phyloP scores from a whole-genome alignment of 148 eudicot species.

The Selenicereus undatus region DNA sequence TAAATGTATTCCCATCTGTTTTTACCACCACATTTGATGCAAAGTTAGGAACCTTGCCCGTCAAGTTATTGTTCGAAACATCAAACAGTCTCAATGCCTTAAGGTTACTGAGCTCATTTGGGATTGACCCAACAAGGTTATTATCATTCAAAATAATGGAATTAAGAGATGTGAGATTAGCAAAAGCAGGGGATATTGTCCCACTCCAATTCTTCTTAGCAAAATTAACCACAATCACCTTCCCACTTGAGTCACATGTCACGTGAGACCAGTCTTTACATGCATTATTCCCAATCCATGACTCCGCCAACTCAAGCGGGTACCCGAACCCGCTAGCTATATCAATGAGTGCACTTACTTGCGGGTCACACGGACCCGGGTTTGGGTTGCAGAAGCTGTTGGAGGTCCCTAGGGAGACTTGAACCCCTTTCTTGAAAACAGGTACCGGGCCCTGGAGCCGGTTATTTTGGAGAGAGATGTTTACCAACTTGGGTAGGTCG shows the following conservation, averaged over 20 bases:
- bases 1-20: constrained; percentile 29
- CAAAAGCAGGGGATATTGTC: constrained; percentile 36
- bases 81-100: constrained; percentile 27
- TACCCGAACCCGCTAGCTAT: constrained; percentile 29
- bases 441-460: constrained; percentile 42
- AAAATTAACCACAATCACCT: constrained; percentile 33
- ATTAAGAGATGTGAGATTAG: constrained; percentile 37
- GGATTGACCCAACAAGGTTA: constrained; percentile 35
- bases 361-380: constrained; percentile 41
- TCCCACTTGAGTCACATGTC: constrained; percentile 31
- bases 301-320: constrained; percentile 29
- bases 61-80: constrained; percentile 40
- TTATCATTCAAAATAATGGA: constrained; percentile 35
- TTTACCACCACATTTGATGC: constrained; percentile 15
- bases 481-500: constrained; percentile 24
- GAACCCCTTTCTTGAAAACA: constrained; percentile 20
- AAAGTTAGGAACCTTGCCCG: constrained; percentile 39
- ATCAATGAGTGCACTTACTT: constrained; percentile 27
- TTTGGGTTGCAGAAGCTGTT: constrained; percentile 33
- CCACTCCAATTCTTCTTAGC: constrained; percentile 36
- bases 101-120: constrained; percentile 20
- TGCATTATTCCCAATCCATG: constrained; percentile 43
- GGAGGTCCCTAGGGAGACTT: constrained; percentile 20
- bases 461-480: constrained; percentile 39
- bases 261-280: constrained; percentile 42